These are phyloP conservation scores for Tripidium arundinaceum DNA, from an alignment of 202 grass and related monocot species.

Conservation along the genomic window DNA sequence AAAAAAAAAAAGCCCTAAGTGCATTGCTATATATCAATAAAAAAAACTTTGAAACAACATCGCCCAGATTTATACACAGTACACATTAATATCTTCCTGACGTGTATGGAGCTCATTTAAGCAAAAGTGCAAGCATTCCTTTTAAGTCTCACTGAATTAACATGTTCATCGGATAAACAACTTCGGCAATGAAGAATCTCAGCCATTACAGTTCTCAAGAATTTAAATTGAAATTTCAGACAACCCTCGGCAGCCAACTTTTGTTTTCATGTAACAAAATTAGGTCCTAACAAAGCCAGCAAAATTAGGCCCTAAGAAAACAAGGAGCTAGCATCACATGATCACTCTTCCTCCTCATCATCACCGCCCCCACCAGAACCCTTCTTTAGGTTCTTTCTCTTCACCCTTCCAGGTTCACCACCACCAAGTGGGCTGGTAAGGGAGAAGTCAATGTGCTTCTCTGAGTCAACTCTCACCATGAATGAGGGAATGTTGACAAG, in stretches of 20 bases:
- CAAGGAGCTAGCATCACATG: not conserved
- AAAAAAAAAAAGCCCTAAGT: too few relatives aligned
- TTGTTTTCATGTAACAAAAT: conserved; percentile 34
- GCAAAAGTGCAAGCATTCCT: not conserved
- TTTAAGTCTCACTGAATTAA: not conserved
- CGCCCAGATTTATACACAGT: not conserved
- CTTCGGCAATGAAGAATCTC: not conserved
- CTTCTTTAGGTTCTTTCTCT: conserved; percentile 63
- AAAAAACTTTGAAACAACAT: not conserved
- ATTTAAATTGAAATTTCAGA: conserved; percentile 15
- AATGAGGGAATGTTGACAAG: conserved; percentile 70
- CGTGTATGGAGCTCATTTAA: not conserved
- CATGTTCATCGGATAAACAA: not conserved
- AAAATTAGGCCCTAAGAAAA: conserved; percentile 45
- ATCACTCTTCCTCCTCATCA: conserved; percentile 48
- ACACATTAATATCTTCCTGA: not conserved
- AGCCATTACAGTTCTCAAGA: not conserved
- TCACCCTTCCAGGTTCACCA: conserved; percentile 57
- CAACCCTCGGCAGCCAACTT: conserved; percentile 1
- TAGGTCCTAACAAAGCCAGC: conserved; percentile 22
- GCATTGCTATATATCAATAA: not conserved
- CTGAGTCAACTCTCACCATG: conserved; percentile 66
- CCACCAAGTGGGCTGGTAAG: conserved; percentile 65
- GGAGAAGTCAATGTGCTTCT: conserved; percentile 70
- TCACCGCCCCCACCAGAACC: conserved; percentile 49